A percentile compares a stretch with the other conserved stretches of the same genome.
Conservation (phyloP, 176 grass and related monocot species). For the Cocos nucifera region DNA sequence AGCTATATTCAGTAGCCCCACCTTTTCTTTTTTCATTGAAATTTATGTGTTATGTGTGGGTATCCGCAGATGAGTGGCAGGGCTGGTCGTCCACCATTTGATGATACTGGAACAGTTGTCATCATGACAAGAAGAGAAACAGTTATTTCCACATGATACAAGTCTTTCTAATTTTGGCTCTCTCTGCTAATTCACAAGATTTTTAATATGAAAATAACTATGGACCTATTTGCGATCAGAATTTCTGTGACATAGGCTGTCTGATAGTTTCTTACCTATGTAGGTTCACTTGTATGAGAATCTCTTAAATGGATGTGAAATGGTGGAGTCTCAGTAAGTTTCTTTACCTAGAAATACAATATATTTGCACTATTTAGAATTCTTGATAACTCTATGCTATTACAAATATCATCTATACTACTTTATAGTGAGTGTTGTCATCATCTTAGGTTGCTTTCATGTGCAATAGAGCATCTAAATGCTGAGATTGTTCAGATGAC, state of each 20-base stretch:
- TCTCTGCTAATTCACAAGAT: background rate
- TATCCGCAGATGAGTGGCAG: conserved; percentile 81
- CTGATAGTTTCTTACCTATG: conserved; percentile 8
- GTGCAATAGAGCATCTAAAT: conserved; percentile 86
- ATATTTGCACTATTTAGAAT: background rate
- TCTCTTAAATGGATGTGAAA: conserved; percentile 86
- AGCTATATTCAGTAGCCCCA: no score
- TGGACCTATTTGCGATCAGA: background rate
- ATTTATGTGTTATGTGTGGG: conserved; percentile 8
- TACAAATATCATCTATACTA: background rate
- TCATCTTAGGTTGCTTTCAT: conserved; percentile 56
- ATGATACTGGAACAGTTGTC: conserved; percentile 95
- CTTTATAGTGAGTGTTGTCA: conserved; percentile 6
- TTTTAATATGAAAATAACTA: conserved; percentile 3
- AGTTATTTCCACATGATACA: conserved; percentile 27
- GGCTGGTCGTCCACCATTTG: conserved; percentile 90
- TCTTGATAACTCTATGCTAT: background rate
- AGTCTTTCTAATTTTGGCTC: background rate
- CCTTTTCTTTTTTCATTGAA: no score
- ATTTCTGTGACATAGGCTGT: no score
- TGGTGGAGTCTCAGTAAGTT: conserved; percentile 97
- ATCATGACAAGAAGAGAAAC: conserved; percentile 98
- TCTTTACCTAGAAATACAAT: conserved; percentile 8
- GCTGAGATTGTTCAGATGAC: conserved; percentile 93
- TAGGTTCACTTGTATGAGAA: conserved; percentile 97